These are phyloP conservation scores for Gossypium armourianum DNA, from an alignment of 441 rosid genomes.

Conservation along the genomic window DNA sequence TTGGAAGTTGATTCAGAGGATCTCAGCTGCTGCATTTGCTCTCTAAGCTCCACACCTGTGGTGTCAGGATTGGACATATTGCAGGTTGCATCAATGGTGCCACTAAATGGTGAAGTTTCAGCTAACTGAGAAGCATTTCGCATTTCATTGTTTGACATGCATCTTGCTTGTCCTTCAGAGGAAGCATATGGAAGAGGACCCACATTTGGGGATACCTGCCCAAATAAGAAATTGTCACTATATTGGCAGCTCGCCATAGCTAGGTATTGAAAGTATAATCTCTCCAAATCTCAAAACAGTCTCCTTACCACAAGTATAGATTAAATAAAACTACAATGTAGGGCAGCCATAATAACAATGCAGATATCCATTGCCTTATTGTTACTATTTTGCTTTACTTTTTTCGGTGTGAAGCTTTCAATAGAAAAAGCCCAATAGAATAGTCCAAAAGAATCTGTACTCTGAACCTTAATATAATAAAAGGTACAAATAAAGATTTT, in stretches of 20 bases:
- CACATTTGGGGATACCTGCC: conserved; percentile 28
- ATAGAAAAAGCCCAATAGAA: background rate
- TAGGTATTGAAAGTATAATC: background rate
- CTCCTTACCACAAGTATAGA: background rate
- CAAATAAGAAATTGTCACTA: conserved; percentile 14
- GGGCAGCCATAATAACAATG: background rate
- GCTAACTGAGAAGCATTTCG: conserved; percentile 23
- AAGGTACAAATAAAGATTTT: background rate
- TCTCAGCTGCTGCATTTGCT: conserved; percentile 10
- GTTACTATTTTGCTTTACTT: background rate
- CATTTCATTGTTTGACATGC: conserved; percentile 23
- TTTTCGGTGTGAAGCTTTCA: background rate
- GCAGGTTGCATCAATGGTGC: conserved; percentile 20
- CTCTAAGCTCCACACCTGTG: conserved; percentile 9
- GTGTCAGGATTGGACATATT: conserved; percentile 17
- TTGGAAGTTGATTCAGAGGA: conserved; percentile 11
- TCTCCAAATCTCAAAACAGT: background rate
- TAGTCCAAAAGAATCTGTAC: background rate
- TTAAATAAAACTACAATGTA: background rate
- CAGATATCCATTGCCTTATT: background rate
- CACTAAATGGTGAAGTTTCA: conserved; percentile 23
- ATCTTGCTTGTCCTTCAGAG: conserved; percentile 24
- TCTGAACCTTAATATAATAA: background rate
- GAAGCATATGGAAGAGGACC: conserved; percentile 24
- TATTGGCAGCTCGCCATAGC: background rate